Conservation (phyloP, 2,329 filamentous ascomycete species). For the Penicillium corylophilum region DNA sequence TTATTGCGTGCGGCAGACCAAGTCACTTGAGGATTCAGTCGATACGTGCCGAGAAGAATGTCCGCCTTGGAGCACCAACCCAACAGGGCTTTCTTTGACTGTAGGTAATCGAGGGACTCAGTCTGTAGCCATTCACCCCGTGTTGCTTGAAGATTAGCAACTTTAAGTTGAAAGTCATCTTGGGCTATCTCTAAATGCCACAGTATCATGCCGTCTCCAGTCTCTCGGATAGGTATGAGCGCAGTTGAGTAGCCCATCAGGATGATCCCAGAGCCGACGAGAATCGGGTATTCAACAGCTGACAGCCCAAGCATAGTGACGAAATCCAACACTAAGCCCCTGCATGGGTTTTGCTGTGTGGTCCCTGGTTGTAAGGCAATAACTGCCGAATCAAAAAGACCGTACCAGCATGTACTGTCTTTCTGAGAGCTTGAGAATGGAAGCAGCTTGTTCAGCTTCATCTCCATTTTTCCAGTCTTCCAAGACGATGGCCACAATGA, state of each 20-base stretch:
- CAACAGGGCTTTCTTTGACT: constrained; percentile 2
- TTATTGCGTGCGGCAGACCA: constrained; percentile 4
- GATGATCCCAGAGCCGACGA: constrained; percentile 7
- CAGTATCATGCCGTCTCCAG: constrained; percentile 5
- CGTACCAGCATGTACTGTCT: not conserved
- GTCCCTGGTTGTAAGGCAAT: not conserved
- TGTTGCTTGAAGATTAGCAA: not conserved
- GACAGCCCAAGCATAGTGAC: constrained; percentile 8
- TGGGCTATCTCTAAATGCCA: constrained; percentile 13
- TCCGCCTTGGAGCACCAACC: constrained; percentile 5
- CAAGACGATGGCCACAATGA: too few species aligned
- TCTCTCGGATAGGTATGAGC: constrained; percentile 8
- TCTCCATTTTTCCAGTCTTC: too few species aligned
- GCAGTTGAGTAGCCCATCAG: constrained; percentile 13
- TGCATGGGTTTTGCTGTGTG: not conserved
- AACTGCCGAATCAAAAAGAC: not conserved
- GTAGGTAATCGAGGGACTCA: not conserved
- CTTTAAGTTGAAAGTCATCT: constrained; percentile 6
- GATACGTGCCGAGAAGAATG: constrained; percentile 2
- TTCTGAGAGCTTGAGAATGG: not conserved
- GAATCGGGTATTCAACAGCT: constrained; percentile 11
- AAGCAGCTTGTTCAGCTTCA: not conserved
- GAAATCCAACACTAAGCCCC: constrained; percentile 5
- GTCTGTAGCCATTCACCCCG: not conserved
- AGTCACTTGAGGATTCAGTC: not conserved